These are phyloP conservation scores for Corrigiola litoralis DNA, from an alignment of 179 eudicot species.

Conservation along the genomic window DNA sequence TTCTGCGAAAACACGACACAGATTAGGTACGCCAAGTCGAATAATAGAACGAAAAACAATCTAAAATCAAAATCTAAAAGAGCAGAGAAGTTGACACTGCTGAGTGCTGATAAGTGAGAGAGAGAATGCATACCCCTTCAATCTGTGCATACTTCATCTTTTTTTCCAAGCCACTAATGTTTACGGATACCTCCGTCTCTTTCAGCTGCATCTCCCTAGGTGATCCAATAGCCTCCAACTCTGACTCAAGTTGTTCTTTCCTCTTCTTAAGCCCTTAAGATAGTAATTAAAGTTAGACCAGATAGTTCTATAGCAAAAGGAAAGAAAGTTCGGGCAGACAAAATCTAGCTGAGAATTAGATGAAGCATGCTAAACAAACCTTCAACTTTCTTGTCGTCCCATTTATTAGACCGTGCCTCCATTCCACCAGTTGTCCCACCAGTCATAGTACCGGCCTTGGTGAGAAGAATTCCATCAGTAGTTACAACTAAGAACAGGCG, in stretches of 20 bases:
- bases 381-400: conserved; percentile 95
- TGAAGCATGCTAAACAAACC: conserved; percentile 40
- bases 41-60: not conserved
- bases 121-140: conserved; percentile 68
- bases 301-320: not conserved
- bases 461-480: conserved; percentile 81
- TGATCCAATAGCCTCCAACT: conserved; percentile 83
- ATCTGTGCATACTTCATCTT: conserved; percentile 93
- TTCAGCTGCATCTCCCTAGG: conserved; percentile 89
- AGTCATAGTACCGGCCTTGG: conserved; percentile 99
- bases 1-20: conserved; percentile 45
- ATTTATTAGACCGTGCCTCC: conserved; percentile 97
- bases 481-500: conserved; percentile 62
- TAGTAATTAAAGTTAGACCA: conserved; percentile 5
- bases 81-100: too few relatives aligned
- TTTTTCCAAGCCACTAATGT: conserved; percentile 95
- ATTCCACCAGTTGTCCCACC: conserved; percentile 99
- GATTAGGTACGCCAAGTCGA: not conserved
- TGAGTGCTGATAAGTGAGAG: too few relatives aligned
- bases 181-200: conserved; percentile 91
- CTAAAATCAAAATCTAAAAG: not conserved
- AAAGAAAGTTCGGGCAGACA: not conserved
- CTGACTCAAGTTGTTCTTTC: conserved; percentile 71
- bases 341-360: conserved; percentile 8
- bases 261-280: conserved; percentile 68